These are phyloP conservation scores for Penicillium flavigenum DNA, from an alignment of 495 filamentous ascomycete genomes.

Conservation along the genomic window DNA sequence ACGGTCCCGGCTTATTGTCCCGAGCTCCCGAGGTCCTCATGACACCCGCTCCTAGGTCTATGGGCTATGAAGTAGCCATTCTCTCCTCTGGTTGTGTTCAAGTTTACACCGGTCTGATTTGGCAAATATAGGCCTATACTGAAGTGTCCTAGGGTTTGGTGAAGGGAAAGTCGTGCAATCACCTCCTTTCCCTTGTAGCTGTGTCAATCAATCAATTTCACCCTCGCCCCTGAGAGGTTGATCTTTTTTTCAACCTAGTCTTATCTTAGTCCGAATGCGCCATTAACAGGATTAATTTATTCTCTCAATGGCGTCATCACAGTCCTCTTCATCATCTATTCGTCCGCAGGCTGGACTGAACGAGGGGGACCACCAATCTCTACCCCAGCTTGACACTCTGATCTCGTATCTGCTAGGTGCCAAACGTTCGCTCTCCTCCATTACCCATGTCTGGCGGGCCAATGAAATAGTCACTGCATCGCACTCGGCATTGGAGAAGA, in stretches of 20 bases:
- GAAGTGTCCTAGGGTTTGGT: not conserved
- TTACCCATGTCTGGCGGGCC: constrained; percentile 79
- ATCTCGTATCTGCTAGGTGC: constrained; percentile 81
- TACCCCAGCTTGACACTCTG: constrained; percentile 63
- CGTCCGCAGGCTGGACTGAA: constrained; percentile 13
- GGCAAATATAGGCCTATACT: not conserved
- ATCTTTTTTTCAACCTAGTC: not conserved
- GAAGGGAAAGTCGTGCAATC: not conserved
- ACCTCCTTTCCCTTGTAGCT: not conserved
- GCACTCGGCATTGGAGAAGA: constrained; percentile 73
- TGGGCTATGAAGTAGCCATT: not conserved
- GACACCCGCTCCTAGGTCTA: not conserved
- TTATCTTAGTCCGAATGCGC: not conserved
- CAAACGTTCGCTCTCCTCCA: constrained; percentile 87
- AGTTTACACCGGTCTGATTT: not conserved
- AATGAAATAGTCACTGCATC: constrained; percentile 81
- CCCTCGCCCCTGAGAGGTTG: not conserved
- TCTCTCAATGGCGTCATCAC: constrained; percentile 34
- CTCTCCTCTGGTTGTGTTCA: not conserved
- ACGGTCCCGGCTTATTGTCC: not conserved
- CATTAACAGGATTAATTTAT: not conserved
- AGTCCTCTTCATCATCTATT: constrained; percentile 32
- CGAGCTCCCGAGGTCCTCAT: not conserved
- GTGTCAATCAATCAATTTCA: not conserved
- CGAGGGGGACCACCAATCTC: constrained; percentile 19